Conservation (phyloP, 2,329 filamentous ascomycete species). For the Trichoderma citrinoviride region DNA sequence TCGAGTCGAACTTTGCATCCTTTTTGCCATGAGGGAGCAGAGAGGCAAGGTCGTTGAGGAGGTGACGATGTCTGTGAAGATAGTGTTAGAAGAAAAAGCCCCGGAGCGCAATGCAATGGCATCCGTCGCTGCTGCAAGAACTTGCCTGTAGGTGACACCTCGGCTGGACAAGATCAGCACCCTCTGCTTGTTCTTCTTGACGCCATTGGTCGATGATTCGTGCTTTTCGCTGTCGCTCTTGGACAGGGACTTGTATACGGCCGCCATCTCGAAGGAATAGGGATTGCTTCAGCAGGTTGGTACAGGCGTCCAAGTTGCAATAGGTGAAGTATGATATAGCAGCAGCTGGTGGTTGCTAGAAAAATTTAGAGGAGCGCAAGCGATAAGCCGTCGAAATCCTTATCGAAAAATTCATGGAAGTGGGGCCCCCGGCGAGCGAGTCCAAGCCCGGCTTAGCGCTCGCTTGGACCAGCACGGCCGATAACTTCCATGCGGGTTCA, state of each 20-base stretch:
- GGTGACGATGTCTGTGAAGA: constrained; percentile 62
- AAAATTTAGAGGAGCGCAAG: constrained; percentile 17
- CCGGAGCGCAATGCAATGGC: too few relatives aligned
- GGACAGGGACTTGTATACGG: constrained; percentile 72
- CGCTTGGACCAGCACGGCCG: not conserved
- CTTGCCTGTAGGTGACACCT: constrained; percentile 82
- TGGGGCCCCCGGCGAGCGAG: not conserved
- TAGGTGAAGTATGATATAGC: too few relatives aligned
- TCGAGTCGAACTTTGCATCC: constrained; percentile 95
- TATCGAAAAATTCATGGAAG: constrained; percentile 17
- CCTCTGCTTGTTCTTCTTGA: constrained; percentile 66
- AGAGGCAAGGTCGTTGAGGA: constrained; percentile 82
- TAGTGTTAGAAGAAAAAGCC: constrained; percentile 2
- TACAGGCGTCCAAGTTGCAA: not conserved
- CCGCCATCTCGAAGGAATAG: constrained; percentile 49
- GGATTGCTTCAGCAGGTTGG: not conserved
- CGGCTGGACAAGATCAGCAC: constrained; percentile 89
- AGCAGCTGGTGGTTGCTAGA: not conserved
- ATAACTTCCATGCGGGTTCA: not conserved
- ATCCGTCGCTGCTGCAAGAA: not conserved
- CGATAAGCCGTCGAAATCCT: constrained; percentile 17
- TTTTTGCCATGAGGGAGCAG: constrained; percentile 91
- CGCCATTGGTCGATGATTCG: constrained; percentile 48
- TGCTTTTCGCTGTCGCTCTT: constrained; percentile 53
- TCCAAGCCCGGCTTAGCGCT: constrained; percentile 5